Evolutionary conservation across 441 rosid genomes (phyloP), one percentile per base, ranked within the genome.

Genomic region (Populus hybrid): DNA sequence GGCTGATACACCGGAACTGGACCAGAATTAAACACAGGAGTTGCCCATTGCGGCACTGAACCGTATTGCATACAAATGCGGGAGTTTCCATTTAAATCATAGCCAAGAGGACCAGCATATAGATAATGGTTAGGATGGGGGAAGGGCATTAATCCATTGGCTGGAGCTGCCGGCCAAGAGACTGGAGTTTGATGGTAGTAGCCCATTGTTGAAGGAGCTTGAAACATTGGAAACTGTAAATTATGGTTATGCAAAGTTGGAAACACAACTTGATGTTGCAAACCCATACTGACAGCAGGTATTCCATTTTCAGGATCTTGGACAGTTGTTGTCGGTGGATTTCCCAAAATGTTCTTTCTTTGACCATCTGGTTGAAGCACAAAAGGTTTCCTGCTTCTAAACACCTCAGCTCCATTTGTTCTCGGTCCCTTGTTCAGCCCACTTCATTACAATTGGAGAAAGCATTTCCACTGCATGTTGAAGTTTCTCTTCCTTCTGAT

Each of bases 101-200:
- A 91, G 73, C 88, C 86, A 76, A 87, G 84, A 75, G 90, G 88
- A 66, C 90, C 82, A 24, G 92, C 73, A 83, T 90, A 96, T 36
- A 90, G 69, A 81, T 92, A 94, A 66, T 85, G 89, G 83, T 84
- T 89, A 46, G 91, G 88, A 71, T 86, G 92, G 42, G 92, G 83
- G 50, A 82, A 89, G 35, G 91, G 82, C 88, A 89, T 82, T 73
- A 92, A 82, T 65, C 92, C 97, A 80, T 85, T 89, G 67, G 90
- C 82, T 14, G 91, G 90, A 81, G 87, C 84, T 26, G 92, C 86
- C 19, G 93, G 82, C 99, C 98, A 96, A 24, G 98, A 85, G 78
- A 90, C 91, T 72, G 91, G 92, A 86, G 86, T 90, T 85, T 92
- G 96, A 85, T 88, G 94, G 80, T 89, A 94, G 89, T 92, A 94